Evolutionary conservation across 78 protist genomes (phyloP), one percentile per base, ranked within the genome.

Genomic region (Protostelium mycophagum): DNA sequence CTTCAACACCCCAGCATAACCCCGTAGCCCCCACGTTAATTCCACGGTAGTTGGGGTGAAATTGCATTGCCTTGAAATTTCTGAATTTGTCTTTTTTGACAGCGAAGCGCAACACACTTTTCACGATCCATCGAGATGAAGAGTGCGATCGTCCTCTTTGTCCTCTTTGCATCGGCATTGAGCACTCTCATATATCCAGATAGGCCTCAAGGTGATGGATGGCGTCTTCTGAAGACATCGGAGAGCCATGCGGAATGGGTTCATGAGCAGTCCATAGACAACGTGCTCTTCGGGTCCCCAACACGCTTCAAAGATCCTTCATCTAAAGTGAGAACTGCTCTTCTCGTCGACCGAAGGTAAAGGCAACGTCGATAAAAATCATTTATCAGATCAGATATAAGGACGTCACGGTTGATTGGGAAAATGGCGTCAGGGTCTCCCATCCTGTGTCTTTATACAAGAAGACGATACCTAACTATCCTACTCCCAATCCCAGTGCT

Each of bases 81-180:
- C n/a, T n/a, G n/a, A n/a, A n/a, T n/a, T n/a, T n/a, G n/a, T n/a
- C n/a, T n/a, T n/a, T n/a, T n/a, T n/a, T n/a, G n/a, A n/a, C n/a
- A n/a, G n/a, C n/a, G n/a, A n/a, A n/a, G n/a, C n/a, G n/a, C n/a
- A n/a, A n/a, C n/a, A n/a, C n/a, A n/a, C n/a, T n/a, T n/a, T n/a
- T n/a, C n/a, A n/a, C n/a, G n/a, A n/a, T n/a, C n/a, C n/a, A n/a
- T n/a, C n/a, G n/a, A n/a, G n/a, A n/a, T n/a, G n/a, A n/a, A n/a
- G n/a, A n/a, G n/a, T n/a, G n/a, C n/a, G n/a, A n/a, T 51, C 73
- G 73, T 51, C 73, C 73, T 51, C 73, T 51, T 51, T 51, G 73
- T 51, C 73, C 16, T 51, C 73, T 51, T 16, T 5, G 73, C 73
- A 25, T 5, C 73, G 73, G n/a, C n/a, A n/a, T n/a, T 51, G 31